A percentile compares a stretch with the other conserved stretches of the same genome.
Conservation (phyloP, 352 stramenopile genomes). For the Pythium aphanidermatum region DNA sequence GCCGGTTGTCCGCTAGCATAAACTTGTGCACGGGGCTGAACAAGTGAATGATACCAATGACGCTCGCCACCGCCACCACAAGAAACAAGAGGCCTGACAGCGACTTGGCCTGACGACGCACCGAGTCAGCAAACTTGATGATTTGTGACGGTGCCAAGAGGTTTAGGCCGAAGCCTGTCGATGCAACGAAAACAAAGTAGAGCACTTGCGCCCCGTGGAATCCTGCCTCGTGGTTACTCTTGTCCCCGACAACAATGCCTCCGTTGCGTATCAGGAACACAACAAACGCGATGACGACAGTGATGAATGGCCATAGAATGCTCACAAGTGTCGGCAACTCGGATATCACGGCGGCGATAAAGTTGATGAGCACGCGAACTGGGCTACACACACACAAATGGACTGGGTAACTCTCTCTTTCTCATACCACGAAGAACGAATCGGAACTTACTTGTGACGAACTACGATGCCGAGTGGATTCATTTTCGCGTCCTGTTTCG, state of each 20-base stretch:
- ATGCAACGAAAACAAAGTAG: constrained; percentile 67
- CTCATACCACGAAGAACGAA: too few relatives aligned
- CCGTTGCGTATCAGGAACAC: constrained; percentile 70
- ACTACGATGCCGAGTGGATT: constrained; percentile 9
- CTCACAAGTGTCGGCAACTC: constrained; percentile 44
- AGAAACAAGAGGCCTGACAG: constrained; percentile 31
- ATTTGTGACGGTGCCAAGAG: constrained; percentile 33
- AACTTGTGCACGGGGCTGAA: constrained; percentile 88
- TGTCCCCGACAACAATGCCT: constrained; percentile 80
- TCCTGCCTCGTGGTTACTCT: constrained; percentile 70
- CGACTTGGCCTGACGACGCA: constrained; percentile 31
- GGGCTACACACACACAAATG: constrained; percentile 18
- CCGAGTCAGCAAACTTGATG: constrained; percentile 24
- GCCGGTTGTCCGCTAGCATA: constrained; percentile 88
- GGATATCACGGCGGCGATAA: constrained; percentile 42
- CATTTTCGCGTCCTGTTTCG: constrained; percentile 18
- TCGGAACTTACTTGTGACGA: constrained; percentile 4
- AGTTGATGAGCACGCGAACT: constrained; percentile 50
- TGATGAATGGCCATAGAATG: constrained; percentile 68
- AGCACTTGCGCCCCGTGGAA: constrained; percentile 72
- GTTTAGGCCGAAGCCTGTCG: constrained; percentile 50
- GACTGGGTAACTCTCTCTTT: too few relatives aligned
- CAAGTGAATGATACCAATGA: constrained; percentile 38
- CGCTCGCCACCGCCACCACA: constrained; percentile 4
- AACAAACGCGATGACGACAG: constrained; percentile 44